These are phyloP conservation scores for Pseudogymnoascus sp. DNA, from an alignment of 2,329 filamentous ascomycete species.

Conservation along the genomic window DNA sequence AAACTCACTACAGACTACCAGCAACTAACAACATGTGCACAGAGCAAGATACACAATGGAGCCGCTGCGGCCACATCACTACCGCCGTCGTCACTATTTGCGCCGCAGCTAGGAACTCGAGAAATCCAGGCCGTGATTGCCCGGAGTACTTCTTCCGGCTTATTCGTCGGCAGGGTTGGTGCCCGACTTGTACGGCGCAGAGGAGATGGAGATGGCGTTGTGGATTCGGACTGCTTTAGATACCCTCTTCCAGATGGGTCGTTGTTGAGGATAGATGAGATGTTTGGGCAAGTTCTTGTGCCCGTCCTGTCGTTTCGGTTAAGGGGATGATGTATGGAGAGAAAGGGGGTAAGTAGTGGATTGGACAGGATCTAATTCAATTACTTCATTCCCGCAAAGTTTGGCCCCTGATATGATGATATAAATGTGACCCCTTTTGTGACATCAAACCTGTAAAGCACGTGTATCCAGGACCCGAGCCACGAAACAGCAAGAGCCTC, in stretches of 20 bases:
- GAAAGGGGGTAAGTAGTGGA: neutral
- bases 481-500: neutral
- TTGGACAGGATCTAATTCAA: neutral
- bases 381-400: neutral
- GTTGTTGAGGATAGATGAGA: neutral
- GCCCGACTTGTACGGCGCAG: neutral
- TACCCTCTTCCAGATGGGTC: neutral
- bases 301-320: neutral
- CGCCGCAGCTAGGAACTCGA: neutral
- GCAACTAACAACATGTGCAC: neutral
- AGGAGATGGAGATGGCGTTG: neutral
- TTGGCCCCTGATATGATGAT: neutral
- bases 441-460: neutral
- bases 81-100: neutral
- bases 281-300: neutral
- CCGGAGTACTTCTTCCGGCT: neutral
- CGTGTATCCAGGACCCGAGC: neutral
- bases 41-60: neutral
- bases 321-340: neutral
- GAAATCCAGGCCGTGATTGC: neutral
- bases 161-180: neutral
- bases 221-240: neutral
- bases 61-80: neutral
- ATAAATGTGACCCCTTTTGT: neutral
- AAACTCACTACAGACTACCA: neutral